Base-by-base conservation (phyloP, 495 filamentous ascomycete species). In the Aspergillus carlsbadensis region DNA sequence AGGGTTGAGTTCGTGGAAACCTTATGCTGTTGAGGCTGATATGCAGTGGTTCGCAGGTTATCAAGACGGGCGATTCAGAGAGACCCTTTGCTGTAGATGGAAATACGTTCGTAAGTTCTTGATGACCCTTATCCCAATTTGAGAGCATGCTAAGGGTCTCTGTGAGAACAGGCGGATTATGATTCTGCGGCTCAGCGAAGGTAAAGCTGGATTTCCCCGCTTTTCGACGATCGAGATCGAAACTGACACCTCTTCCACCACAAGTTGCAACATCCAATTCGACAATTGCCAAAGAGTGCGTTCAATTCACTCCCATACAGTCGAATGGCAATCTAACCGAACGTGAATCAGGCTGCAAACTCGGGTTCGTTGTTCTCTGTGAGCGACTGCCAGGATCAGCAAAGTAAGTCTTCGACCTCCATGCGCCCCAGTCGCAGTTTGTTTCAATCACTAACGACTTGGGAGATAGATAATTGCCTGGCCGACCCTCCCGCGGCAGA, bases 1-100 rank as follows among this genome's bases (percentile, higher is more conserved):
- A 22, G 13, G 10, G 26, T 21, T 37, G 10, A 10, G 10, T 21
- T 18, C 20, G 10, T 15, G 14, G 33, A 37, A 11, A 15, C 21
- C 5, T 36, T 11, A 18, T 6, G 13, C 44, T 15, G 8, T 45
- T 29, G n/a, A 52, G 22, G 21, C 34, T 58, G 33, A 52, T 52
- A n/a, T 43, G 10, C 11, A 34, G 11, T 21, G 5, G 20, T 37
- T 31, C 45, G 26, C 50, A 63, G 60, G 35, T 63, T 17, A 71
- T 59, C 10, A 62, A 70, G 42, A 74, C 75, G 0, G 68, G 61
- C 1, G 68, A 78, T 48, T 44, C 66, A 10, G 52, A 63, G 34
- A 58, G 72, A 26, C 77, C 76, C 11, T 82, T 78, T 58, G 71
- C 62, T 41, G 77, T 80, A 3, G 65, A 74, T 17, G 75, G 75